Evolutionary conservation across 2,329 filamentous ascomycete genomes (phyloP), one percentile per base, ranked within the genome.

Genomic region (Xylariaceae sp.): DNA sequence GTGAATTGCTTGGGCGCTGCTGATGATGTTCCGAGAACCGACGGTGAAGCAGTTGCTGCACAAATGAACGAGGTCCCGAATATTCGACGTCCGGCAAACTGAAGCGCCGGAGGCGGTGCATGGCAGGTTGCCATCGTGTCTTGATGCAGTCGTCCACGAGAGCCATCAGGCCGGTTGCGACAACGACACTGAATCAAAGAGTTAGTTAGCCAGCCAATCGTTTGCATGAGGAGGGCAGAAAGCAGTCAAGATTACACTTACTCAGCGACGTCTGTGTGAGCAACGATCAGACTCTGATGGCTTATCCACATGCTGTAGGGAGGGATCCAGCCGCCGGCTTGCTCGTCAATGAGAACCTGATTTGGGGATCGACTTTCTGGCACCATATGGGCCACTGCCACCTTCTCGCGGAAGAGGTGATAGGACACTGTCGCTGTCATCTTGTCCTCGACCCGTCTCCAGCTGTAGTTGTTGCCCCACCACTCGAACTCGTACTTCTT

Each of bases 61-160:
- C 57, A 49, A 68, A 57, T 12, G 56, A 51, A 19, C 56, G 56
- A 3, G 60, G 56, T 37, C 50, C 52, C 30, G 37, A 34, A 17
- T 54, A 45, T 34, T 60, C 58, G 19, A 57, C 50, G 34, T 60
- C 57, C 2, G 64, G 62, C 13, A 66, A 48, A 17, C 60, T 55
- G 44, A 65, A 56, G 44, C 58, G 63, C 38, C 63, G 64, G 11
- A 54, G 43, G 52, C 69, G 73, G 56, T 67, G 69, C 27, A 62
- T 61, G 34, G 26, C 33, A 5, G 31, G 36, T 50, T 69, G 79
- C 78, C 87, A 92, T 41, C 77, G 78, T 45, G 78, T 74, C 63
- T 86, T 85, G 69, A 97, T 95, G 66, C 81, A 87, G 65, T 97
- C 88, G 57, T 97, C 90, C 36, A 94, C 83, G 31, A 97, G 77